Evolutionary conservation across 208 protist genomes (phyloP), one percentile per base, ranked within the genome.

Genomic region (Crithidia expoeki): DNA sequence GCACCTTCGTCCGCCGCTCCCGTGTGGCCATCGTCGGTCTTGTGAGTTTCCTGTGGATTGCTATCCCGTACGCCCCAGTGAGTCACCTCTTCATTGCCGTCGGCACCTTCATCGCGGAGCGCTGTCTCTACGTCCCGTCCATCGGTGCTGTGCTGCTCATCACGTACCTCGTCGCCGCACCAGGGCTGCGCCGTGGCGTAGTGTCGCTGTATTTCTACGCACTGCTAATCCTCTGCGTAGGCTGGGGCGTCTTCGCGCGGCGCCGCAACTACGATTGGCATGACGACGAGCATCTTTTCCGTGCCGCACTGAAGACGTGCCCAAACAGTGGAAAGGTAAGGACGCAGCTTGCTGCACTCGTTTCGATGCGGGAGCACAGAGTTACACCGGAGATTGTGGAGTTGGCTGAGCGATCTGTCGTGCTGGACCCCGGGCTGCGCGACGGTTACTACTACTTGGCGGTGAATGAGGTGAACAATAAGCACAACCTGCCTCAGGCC

Each of bases 101-200:
- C 23, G 91, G 91, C 50, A 96, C 93, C 17, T 87, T 97, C 52
- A 80, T 97, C 21, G 85, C 84, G 4, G 94, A 98, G 81, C 80
- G 94, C 30, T 91, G 90, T 40, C 80, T 97, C 25, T 98, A 98
- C 68, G 61, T 91, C 7, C 91, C 94, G 2, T 83, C 71, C 12
- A 68, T 72, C 34, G 76, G 71, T 14, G 56, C 63, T 2, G 64
- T 68, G 52, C 61, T 80, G 21, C 64, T 78, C 60, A 47, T 80
- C 57, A 72, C 79, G 11, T 60, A 66, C 14, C 27, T 72, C 17
- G 52, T 76, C 28, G 58, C 64, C 16, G 30, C 68, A 7, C 60
- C 74, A 4, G 55, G 72, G 21, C 57, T 66, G 55, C 55, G 55
- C 49, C 17, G 40, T 4, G 58, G 52, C 4, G 71, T 58, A 19